Base-by-base conservation (phyloP, 108 stramenopile genomes). In the Aureococcus anophagefferens region DNA sequence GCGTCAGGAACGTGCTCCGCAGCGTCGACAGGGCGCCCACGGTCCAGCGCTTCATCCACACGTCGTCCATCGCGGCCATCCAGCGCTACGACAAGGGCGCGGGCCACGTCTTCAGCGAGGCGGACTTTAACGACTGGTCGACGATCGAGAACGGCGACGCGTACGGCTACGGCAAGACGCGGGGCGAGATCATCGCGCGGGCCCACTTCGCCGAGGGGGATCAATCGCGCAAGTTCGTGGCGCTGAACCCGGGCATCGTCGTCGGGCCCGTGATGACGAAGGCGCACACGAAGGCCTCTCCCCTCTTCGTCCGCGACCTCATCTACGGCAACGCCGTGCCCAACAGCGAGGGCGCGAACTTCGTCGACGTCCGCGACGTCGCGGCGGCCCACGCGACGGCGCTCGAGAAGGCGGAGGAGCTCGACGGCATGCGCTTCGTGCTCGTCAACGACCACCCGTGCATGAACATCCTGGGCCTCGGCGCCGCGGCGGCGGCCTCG, bases 361-460 rank as follows among this genome's bases (percentile, higher is more conserved):
- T 62, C 59, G 69, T 70, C 25, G 69, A 70, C 51, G 69, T 70
- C 16, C 30, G 69, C 15, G 69, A 70, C 59, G 69, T 70, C 30
- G 69, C 69, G 44, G 33, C 33, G 11, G 69, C 51, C 7, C 69
- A 70, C 51, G 51, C 33, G 30, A 70, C 33, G 7, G 69, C 69
- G 18, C 17, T 70, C 18, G 69, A 70, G 69, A 45, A 30, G 30
- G n/a, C 59, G 7, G 32, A 37, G n/a, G 46, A 32, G 18, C 13
- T 62, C 33, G 31, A 70, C 29, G 69, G 69, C 25, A 16, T 37
- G 17, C 30, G 69, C 21, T 70, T 70, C 51, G 33, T 70, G 3
- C 51, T 70, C n/a, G 30, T 32, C 29, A 70, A 70, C 32, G 69
- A 70, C 32, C 44, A 59, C 5, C 13, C n/a, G 59, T 70, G 69